Evolutionary conservation across 1,284 basidiomycete species (phyloP).

Genomic region (Cryptococcus sp.): DNA sequence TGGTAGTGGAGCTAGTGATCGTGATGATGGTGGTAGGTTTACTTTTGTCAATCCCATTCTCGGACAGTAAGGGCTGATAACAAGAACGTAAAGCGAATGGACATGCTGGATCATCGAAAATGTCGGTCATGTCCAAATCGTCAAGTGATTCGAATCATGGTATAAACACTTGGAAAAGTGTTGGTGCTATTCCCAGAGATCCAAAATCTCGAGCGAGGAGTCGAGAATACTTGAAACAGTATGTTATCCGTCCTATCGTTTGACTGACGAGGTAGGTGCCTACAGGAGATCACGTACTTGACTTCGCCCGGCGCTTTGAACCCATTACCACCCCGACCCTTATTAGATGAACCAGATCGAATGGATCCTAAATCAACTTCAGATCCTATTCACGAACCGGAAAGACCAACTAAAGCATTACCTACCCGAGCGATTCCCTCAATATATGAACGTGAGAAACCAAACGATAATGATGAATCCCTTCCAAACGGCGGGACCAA

Average conservation of each 20-base stretch:
- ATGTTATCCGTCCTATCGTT: slow-evolving; percentile 28
- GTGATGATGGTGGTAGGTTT: slow-evolving; percentile 9
- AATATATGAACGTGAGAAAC: slow-evolving; percentile 1
- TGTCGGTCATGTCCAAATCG: slow-evolving; percentile 15
- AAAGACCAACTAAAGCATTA: slow-evolving; percentile 39
- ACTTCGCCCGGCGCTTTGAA: slow-evolving; percentile 97
- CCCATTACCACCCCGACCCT: slow-evolving; percentile 80
- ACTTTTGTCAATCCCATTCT: neutral
- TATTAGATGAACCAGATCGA: slow-evolving; percentile 15
- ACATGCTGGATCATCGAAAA: neutral
- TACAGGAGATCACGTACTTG: slow-evolving; percentile 96
- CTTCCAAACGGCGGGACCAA: neutral
- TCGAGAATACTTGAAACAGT: slow-evolving; percentile 97
- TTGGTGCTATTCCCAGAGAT: slow-evolving; percentile 64
- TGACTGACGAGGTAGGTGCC: slow-evolving; percentile 57
- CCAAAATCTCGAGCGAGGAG: slow-evolving; percentile 90
- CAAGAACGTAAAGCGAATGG: neutral
- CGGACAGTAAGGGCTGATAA: too few species aligned
- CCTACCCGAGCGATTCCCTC: slow-evolving; percentile 31
- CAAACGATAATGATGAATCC: neutral
- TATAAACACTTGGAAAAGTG: slow-evolving; percentile 60
- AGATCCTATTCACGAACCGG: slow-evolving; percentile 6
- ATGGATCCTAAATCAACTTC: neutral
- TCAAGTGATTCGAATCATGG: neutral
- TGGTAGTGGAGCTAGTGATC: slow-evolving; percentile 30